Percentiles rank a stretch among this genome's conserved stretches.
phyloP scores from a whole-genome alignment of 805 yeast species.

The Grigorovia humatica region DNA sequence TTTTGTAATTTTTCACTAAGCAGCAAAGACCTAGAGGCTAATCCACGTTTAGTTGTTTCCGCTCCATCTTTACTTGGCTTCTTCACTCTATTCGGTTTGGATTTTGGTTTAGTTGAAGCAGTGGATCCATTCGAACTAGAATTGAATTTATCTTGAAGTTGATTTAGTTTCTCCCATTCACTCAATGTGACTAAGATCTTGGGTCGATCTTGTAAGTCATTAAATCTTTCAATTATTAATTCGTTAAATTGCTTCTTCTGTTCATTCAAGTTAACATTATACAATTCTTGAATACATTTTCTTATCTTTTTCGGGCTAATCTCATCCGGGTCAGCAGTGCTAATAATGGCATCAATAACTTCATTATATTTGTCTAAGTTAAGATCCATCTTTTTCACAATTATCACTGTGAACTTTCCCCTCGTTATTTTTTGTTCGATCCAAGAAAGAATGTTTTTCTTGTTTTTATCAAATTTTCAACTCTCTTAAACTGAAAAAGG shows the following conservation, averaged over 20 bases:
- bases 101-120: constrained; percentile 6
- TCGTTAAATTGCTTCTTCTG: constrained; percentile 47
- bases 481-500: background rate
- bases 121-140: constrained; percentile 1
- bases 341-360: constrained; percentile 60
- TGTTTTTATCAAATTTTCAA: too few relatives aligned
- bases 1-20: constrained; percentile 43
- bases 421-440: too few relatives aligned
- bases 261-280: constrained; percentile 44
- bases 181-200: constrained; percentile 21
- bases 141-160: too few relatives aligned
- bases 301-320: constrained; percentile 65
- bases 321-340: constrained; percentile 58
- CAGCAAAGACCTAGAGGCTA: constrained; percentile 33
- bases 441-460: background rate
- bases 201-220: constrained; percentile 32
- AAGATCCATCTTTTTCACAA: background rate
- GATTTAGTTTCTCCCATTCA: constrained; percentile 25
- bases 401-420: background rate
- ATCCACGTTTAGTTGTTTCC: constrained; percentile 10
- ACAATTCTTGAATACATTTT: constrained; percentile 61
- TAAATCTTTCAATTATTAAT: constrained; percentile 50
- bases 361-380: constrained; percentile 29
- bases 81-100: constrained; percentile 9
- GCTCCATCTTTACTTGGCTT: background rate